Conservation (phyloP, 305 asterid species). For the Ilex paraguariensis region DNA sequence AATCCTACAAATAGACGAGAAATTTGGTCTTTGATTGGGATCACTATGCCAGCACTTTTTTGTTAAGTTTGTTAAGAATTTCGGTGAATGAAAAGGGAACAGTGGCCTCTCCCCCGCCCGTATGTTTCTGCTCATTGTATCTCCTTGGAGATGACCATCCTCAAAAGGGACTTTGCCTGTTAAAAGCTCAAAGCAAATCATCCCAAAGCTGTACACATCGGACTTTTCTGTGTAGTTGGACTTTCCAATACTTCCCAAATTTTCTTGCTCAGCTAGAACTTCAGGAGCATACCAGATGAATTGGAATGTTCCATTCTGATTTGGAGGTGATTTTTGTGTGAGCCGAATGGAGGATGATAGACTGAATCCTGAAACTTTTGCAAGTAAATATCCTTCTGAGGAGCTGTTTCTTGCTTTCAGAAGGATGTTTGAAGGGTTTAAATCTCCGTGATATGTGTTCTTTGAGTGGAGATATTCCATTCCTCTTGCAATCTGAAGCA, state of each 20-base stretch:
- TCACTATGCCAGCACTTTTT: conserved; percentile 86
- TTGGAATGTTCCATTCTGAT: conserved; percentile 29
- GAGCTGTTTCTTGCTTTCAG: conserved; percentile 37
- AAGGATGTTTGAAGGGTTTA: conserved; percentile 57
- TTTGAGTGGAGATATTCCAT: conserved; percentile 87
- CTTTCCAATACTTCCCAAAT: conserved; percentile 13
- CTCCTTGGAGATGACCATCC: conserved; percentile 82
- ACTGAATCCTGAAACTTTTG: conserved; percentile 73
- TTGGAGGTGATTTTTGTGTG: conserved; percentile 28
- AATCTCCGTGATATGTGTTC: conserved; percentile 64
- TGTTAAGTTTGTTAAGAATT: conserved; percentile 62
- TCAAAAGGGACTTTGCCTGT: conserved; percentile 93
- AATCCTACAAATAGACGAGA: conserved; percentile 66
- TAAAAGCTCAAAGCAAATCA: conserved; percentile 78
- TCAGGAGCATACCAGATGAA: conserved; percentile 87
- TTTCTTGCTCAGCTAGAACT: conserved; percentile 62
- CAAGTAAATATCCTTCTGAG: conserved; percentile 57
- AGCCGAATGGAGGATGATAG: conserved; percentile 26
- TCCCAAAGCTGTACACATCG: conserved; percentile 87
- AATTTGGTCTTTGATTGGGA: conserved; percentile 66
- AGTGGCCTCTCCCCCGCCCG: conserved; percentile 89
- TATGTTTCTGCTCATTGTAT: conserved; percentile 80
- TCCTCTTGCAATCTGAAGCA: conserved; percentile 88
- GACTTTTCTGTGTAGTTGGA: conserved; percentile 53
- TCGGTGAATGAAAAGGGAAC: conserved; percentile 76